phyloP scores from a whole-genome alignment of 1,284 basidiomycete species.

The Pyrrhoderma lamaoense region DNA sequence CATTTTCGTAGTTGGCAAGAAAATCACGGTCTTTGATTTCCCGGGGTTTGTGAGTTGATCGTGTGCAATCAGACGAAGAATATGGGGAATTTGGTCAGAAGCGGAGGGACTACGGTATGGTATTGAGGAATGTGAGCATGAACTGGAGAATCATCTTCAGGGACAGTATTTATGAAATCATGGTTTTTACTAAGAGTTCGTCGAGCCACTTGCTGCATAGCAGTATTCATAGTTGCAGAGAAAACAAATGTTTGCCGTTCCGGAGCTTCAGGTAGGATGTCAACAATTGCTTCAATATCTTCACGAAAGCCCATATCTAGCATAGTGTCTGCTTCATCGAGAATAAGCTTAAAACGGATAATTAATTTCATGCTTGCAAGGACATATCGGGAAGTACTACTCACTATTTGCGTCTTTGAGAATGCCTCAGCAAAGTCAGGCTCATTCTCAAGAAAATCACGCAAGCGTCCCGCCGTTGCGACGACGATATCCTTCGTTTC shows the following conservation, averaged over 20 bases:
- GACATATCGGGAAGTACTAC: constrained; percentile 23
- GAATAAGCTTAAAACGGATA: constrained; percentile 53
- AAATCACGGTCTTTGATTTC: constrained; percentile 79
- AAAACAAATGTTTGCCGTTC: constrained; percentile 90
- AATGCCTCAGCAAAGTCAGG: constrained; percentile 50
- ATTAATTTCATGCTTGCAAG: constrained; percentile 9
- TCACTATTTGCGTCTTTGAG: constrained; percentile 50
- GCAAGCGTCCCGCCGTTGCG: constrained; percentile 85
- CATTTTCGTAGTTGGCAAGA: constrained; percentile 86
- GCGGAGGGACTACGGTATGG: constrained; percentile 68
- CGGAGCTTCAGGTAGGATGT: constrained; percentile 57
- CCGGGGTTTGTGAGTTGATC: constrained; percentile 78
- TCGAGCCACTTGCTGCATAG: constrained; percentile 57
- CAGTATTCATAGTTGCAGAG: constrained; percentile 76
- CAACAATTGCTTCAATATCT: constrained; percentile 75
- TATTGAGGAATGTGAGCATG: constrained; percentile 83
- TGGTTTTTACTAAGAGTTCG: constrained; percentile 47
- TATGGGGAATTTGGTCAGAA: constrained; percentile 70
- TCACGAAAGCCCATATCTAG: constrained; percentile 95
- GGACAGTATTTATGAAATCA: constrained; percentile 57
- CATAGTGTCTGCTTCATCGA: constrained; percentile 95
- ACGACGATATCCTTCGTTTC: constrained; percentile 83
- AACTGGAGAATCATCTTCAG: constrained; percentile 47
- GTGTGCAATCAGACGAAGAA: constrained; percentile 78
- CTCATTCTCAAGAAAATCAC: constrained; percentile 69